Evolutionary conservation across 768 basidiomycete species (phyloP).

Genomic region (Pulveroboletus frians): DNA sequence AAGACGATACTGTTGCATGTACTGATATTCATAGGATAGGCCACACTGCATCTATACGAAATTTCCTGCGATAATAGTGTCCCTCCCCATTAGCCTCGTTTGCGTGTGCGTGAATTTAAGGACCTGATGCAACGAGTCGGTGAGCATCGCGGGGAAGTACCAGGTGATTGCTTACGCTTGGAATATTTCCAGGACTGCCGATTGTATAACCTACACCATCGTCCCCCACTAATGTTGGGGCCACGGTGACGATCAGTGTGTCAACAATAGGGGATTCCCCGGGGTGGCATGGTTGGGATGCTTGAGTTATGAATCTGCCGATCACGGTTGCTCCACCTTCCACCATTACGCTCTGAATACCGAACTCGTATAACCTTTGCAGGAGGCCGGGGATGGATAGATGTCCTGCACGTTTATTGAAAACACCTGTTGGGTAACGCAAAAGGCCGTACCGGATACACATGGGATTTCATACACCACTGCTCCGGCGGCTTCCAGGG

Average conservation of each 20-base stretch:
- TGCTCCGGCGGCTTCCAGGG: constrained; percentile 64
- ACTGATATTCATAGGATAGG: background rate
- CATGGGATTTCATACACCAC: constrained; percentile 49
- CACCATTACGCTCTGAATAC: constrained; percentile 80
- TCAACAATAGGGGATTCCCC: constrained; percentile 46
- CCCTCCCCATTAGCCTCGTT: constrained; percentile 30
- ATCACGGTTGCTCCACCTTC: constrained; percentile 91
- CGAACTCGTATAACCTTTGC: constrained; percentile 44
- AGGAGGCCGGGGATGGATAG: constrained; percentile 50
- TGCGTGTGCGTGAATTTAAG: constrained; percentile 27
- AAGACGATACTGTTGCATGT: background rate
- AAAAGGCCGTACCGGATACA: constrained; percentile 31
- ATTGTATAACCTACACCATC: constrained; percentile 57
- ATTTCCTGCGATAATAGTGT: constrained; percentile 28
- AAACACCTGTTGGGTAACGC: background rate
- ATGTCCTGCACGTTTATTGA: constrained; percentile 23
- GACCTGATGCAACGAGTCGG: constrained; percentile 8
- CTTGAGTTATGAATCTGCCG: constrained; percentile 36
- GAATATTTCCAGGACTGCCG: constrained; percentile 12
- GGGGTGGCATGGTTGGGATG: constrained; percentile 4
- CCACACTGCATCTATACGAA: constrained; percentile 9
- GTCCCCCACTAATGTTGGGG: constrained; percentile 77
- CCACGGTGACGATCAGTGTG: constrained; percentile 75
- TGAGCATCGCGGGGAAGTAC: background rate
- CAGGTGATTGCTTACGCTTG: constrained; percentile 9